Evolutionary conservation across 306 rosid species (phyloP), one percentile per base, ranked within the genome.

Genomic region (Acmispon strigosus): DNA sequence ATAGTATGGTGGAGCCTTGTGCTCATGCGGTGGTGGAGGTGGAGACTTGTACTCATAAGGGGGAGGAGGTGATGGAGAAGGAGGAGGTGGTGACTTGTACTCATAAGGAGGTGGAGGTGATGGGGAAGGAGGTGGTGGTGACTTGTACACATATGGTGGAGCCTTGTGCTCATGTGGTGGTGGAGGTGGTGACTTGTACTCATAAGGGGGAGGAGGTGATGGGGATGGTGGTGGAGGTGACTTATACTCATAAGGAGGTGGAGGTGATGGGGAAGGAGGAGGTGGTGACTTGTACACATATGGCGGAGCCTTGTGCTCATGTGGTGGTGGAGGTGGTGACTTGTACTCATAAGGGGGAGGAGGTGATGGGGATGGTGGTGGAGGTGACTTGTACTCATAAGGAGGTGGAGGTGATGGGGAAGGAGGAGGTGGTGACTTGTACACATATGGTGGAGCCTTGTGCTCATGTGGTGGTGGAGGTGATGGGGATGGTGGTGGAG

Each of bases 331-430:
- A 9, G 77, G 56, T 2, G 78, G 72, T 19, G 77, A 18, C 2
- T 69, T 76, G 59, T 76, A 32, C 20, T 27, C 70, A 9, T 76
- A 69, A 0, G 76, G 82, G 0, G 96, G 90, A 16, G 94, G 91
- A 2, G 96, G 95, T 1, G 96, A 85, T 19, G 96, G 61, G 43
- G 75, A 14, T 0, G 95, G 88, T 17, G 94, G 90, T 1, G 96
- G 96, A 0, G 97, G 90, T 24, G 78, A 20, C 2, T 70, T 77
- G 39, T 77, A 36, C 61, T 62, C 81, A 20, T 77, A 58, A 24
- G 78, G 81, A 0, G 96, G 91, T 9, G 96, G 96, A 0, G 97
- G 92, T 0, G 74, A 55, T 0, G 79, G 74, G 2, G 75, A 69
- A 0, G 81, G 81, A 3, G 81, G 81, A 0, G 82, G 78, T 0